Percentiles rank a stretch among this genome's conserved stretches.
These are phyloP conservation scores for Leptoxyphium fumago DNA, from an alignment of 2,329 filamentous ascomycete species.

Conservation along the genomic window DNA sequence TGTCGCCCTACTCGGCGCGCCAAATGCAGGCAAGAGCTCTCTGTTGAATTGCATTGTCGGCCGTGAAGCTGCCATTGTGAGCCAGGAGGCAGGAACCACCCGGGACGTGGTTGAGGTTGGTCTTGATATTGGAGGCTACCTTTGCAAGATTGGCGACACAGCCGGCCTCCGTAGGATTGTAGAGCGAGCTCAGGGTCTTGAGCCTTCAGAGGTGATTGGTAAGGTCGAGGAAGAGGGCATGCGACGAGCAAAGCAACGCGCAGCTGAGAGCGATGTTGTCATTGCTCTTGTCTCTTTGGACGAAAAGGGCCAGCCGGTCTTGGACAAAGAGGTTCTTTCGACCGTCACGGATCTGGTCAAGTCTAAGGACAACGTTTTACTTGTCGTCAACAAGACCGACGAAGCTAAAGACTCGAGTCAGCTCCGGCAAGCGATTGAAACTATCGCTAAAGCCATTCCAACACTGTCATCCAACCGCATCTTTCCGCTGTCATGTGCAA, in stretches of 20 bases:
- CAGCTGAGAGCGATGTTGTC: constrained; percentile 70
- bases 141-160: constrained; percentile 90
- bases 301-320: constrained; percentile 14
- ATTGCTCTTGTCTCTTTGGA: constrained; percentile 61
- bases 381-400: constrained; percentile 49
- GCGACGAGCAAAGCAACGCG: constrained; percentile 65
- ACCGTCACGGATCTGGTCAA: constrained; percentile 37
- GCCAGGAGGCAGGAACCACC: constrained; percentile 81
- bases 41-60: constrained; percentile 82
- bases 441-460: constrained; percentile 27
- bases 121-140: constrained; percentile 76
- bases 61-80: constrained; percentile 88
- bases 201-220: constrained; percentile 38
- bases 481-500: constrained; percentile 57
- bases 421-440: constrained; percentile 6
- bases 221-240: constrained; percentile 82
- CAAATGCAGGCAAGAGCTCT: constrained; percentile 91
- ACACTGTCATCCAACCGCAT: constrained; percentile 31
- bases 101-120: constrained; percentile 86
- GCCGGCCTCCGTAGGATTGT: constrained; percentile 57
- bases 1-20: constrained; percentile 75
- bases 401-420: constrained; percentile 24
- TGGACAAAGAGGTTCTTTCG: constrained; percentile 41
- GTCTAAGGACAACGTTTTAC: constrained; percentile 38
- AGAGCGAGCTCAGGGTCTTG: constrained; percentile 9